Evolutionary conservation across 106 monocot genomes (phyloP).

Genomic region (Posidonia australis): DNA sequence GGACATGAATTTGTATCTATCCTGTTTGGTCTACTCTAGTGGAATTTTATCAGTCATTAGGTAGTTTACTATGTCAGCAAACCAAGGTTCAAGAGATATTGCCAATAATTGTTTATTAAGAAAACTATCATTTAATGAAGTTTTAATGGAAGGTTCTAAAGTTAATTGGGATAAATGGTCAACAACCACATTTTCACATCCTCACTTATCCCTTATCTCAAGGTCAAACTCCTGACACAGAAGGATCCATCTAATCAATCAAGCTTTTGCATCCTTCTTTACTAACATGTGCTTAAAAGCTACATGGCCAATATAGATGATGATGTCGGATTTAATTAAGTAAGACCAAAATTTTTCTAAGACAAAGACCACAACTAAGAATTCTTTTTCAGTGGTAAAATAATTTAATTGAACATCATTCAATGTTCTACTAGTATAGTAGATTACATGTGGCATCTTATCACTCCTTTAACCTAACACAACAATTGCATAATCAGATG

Average conservation of each 20-base stretch:
- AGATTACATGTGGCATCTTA: not conserved
- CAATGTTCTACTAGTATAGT: not conserved
- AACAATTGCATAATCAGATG: not conserved
- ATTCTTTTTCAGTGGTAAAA: not conserved
- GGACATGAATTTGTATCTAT: not conserved
- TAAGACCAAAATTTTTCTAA: not conserved
- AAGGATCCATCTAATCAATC: not conserved
- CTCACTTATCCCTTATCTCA: not conserved
- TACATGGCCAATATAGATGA: not conserved
- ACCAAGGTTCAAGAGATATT: not conserved
- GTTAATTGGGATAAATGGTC: not conserved
- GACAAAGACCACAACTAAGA: not conserved
- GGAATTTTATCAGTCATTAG: not conserved
- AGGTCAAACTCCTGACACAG: not conserved
- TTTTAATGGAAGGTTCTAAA: not conserved
- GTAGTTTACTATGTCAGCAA: not conserved
- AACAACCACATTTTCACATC: too few relatives aligned
- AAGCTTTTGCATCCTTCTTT: not conserved
- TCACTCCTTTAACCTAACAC: not conserved
- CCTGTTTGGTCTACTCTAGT: not conserved
- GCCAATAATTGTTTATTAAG: not conserved
- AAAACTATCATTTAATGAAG: not conserved
- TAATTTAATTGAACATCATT: not conserved
- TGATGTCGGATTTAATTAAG: not conserved
- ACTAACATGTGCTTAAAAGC: not conserved